Evolutionary conservation across 192 early-diverging fungal species (phyloP), one percentile per base, ranked within the genome.

Genomic region (Kickxella alabastrina): DNA sequence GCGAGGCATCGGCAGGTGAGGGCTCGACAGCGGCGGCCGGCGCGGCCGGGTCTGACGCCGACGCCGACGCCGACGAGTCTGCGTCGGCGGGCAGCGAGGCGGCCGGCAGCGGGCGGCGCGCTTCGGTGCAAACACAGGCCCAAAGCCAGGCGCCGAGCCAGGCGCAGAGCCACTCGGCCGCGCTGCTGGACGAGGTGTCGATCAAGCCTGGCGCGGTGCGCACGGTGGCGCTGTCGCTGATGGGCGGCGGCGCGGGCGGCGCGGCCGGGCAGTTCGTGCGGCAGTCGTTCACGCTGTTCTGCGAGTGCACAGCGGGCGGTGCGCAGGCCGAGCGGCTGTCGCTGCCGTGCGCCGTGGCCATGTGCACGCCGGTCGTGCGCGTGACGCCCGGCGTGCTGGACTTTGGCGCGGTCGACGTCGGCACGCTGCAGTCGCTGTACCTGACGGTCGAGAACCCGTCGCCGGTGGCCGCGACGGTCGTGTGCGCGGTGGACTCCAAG

Each of bases 321-420:
- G 54, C 44, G 26, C 45, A 25, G 22, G 47, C 41, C 4, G 73
- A 76, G 29, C 62, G 73, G 32, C 57, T 76, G 58, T 84, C 82
- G 17, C 78, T 98, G 24, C 90, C 93, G 44, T 97, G 94, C 72
- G 92, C 87, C 49, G 85, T 91, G 3, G 80, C 91, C 32, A 87
- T 86, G 25, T 97, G 96, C 60, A 98, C 92, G 3, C 92, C 96
- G 0, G 85, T 95, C 55, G 87, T 98, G 34, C 87, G 90, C 19
- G 87, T 94, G 2, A 71, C 79, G 27, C 96, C 96, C 7, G 80
- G 81, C 43, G 67, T 85, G 29, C 77, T 98, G 5, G 88, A 95
- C 54, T 98, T 98, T 83, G 96, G 96, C 43, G 88, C 90, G 45
- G 93, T 93, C 1, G 92, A 97, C 68, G 94, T 98, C 0, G 91